Percentiles rank a stretch among this genome's conserved stretches.
Evolutionary conservation across 1,284 basidiomycete genomes (phyloP).

Genomic region (Vanrija humicola): DNA sequence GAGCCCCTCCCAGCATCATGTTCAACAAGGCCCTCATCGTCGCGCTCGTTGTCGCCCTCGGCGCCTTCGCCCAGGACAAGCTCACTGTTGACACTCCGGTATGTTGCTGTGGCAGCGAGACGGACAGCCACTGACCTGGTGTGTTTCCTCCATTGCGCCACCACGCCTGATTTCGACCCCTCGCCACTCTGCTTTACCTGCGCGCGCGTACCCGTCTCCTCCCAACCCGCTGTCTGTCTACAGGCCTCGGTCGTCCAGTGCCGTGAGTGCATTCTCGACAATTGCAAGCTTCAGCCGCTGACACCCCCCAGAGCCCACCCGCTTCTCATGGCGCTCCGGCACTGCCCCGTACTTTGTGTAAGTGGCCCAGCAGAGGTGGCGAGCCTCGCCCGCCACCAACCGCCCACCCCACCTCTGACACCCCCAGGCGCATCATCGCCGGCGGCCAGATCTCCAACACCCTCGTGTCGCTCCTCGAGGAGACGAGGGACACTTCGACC

Average conservation of each 20-base stretch:
- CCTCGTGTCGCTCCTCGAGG: slow-evolving; percentile 50
- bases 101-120: background rate
- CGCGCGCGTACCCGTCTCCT: too few relatives aligned
- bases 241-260: slow-evolving; percentile 53
- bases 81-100: slow-evolving; percentile 12
- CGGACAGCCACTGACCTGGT: background rate
- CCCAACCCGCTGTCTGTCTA: background rate
- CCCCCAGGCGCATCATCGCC: slow-evolving; percentile 55
- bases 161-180: background rate
- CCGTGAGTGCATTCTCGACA: slow-evolving; percentile 23
- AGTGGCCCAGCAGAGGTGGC: slow-evolving; percentile 8
- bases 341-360: slow-evolving; percentile 60
- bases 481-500: slow-evolving; percentile 46
- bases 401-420: too few relatives aligned
- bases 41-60: slow-evolving; percentile 12
- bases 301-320: slow-evolving; percentile 26
- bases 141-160: background rate
- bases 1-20: background rate
- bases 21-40: slow-evolving; percentile 4
- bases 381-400: background rate
- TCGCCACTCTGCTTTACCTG: background rate
- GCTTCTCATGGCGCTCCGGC: slow-evolving; percentile 60
- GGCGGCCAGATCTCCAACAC: slow-evolving; percentile 62
- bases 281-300: background rate
- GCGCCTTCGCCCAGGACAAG: slow-evolving; percentile 15